These are phyloP conservation scores for Penicillium turbatum DNA, from an alignment of 495 filamentous ascomycete genomes.

Conservation along the genomic window DNA sequence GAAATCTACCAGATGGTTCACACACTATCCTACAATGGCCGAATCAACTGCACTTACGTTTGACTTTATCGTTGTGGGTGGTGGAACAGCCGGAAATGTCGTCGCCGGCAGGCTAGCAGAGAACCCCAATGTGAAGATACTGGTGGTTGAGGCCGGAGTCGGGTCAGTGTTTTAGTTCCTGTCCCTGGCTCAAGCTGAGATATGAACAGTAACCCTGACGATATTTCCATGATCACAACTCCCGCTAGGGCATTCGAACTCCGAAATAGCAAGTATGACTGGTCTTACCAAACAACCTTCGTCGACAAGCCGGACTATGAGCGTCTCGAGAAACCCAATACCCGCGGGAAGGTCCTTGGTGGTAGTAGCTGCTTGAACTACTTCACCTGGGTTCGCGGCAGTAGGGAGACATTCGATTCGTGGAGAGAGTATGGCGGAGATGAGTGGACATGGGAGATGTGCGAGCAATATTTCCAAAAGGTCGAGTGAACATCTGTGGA, in stretches of 20 bases:
- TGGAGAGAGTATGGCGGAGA: constrained; percentile 53
- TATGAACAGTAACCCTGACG: constrained; percentile 29
- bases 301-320: constrained; percentile 58
- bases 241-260: constrained; percentile 42
- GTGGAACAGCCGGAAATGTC: constrained; percentile 55
- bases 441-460: constrained; percentile 55
- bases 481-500: too few relatives aligned
- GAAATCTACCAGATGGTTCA: too few relatives aligned
- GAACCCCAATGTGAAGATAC: constrained; percentile 46
- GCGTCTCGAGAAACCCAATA: constrained; percentile 59
- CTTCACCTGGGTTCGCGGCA: constrained; percentile 56
- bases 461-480: constrained; percentile 42
- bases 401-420: constrained; percentile 51
- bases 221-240: constrained; percentile 42
- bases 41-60: neutral
- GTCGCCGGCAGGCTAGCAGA: constrained; percentile 58
- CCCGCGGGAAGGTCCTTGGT: constrained; percentile 52
- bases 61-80: constrained; percentile 45
- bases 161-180: too few relatives aligned
- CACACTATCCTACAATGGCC: neutral
- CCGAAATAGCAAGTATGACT: constrained; percentile 50
- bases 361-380: constrained; percentile 51
- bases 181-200: too few relatives aligned
- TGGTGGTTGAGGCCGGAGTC: constrained; percentile 51
- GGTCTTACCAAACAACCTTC: constrained; percentile 61